These are phyloP conservation scores for Kregervanrija fluxuum DNA, from an alignment of 805 yeast genomes.

Conservation along the genomic window DNA sequence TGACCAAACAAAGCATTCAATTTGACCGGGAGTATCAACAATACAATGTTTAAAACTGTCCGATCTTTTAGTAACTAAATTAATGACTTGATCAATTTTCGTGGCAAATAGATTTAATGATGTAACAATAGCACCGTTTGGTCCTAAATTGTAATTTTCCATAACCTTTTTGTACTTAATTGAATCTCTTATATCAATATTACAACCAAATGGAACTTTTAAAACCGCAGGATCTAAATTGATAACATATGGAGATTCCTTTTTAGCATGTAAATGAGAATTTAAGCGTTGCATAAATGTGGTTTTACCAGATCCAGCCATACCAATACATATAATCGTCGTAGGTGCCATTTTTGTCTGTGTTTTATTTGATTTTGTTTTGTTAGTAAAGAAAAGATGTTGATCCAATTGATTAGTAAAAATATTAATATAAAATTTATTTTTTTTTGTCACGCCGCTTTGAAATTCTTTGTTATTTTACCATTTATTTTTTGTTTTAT, in stretches of 20 bases:
- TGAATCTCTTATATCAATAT: conserved; percentile 93
- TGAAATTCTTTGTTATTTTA: no score
- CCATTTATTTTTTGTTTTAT: no score
- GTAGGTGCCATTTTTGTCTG: conserved; percentile 19
- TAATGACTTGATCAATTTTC: conserved; percentile 91
- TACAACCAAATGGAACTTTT: conserved; percentile 88
- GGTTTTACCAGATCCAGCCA: conserved; percentile 84
- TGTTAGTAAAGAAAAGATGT: no score
- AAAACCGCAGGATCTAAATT: conserved; percentile 95
- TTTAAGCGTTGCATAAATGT: conserved; percentile 94
- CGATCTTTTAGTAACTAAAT: conserved; percentile 72
- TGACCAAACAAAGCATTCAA: conserved; percentile 97
- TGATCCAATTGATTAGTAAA: no score
- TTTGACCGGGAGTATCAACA: conserved; percentile 97
- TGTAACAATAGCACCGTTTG: conserved; percentile 97
- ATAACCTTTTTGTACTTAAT: conserved; percentile 92
- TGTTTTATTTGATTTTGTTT: no score
- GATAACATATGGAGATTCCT: conserved; percentile 80
- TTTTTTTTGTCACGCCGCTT: no score
- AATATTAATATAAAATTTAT: no score
- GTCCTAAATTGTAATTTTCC: conserved; percentile 93
- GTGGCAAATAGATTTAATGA: conserved; percentile 88
- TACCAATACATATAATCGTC: conserved; percentile 33
- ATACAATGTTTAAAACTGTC: conserved; percentile 59
- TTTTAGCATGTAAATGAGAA: conserved; percentile 71